phyloP scores from a whole-genome alignment of 2,329 filamentous ascomycete species.

The Tolypocladium sp. region DNA sequence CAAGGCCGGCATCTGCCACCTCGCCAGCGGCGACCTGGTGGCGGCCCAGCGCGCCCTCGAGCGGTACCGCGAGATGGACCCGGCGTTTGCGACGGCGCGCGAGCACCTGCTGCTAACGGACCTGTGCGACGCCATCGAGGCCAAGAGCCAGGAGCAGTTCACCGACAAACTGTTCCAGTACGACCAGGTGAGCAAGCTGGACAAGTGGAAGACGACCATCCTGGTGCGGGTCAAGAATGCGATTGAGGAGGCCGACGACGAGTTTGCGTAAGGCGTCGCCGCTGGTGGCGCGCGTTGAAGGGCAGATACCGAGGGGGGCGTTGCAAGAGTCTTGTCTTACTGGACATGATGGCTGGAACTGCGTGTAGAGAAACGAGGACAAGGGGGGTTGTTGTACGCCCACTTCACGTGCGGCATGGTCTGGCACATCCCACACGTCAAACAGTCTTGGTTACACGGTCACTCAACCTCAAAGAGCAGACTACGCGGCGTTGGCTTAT shows the following conservation, averaged over 20 bases:
- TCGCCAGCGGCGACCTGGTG: constrained; percentile 66
- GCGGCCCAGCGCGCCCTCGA: constrained; percentile 72
- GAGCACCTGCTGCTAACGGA: constrained; percentile 78
- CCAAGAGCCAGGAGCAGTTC: constrained; percentile 73
- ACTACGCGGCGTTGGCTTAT: background rate
- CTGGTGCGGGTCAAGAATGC: constrained; percentile 73
- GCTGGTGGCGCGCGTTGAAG: background rate
- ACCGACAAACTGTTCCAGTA: constrained; percentile 81
- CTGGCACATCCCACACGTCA: background rate
- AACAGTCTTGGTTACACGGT: background rate
- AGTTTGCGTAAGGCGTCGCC: constrained; percentile 27
- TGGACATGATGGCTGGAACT: background rate
- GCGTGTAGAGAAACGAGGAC: background rate
- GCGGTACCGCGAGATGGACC: constrained; percentile 71
- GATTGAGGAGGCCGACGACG: constrained; percentile 53
- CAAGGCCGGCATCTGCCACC: constrained; percentile 86
- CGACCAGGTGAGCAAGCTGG: constrained; percentile 85
- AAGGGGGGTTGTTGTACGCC: background rate
- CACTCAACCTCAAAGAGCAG: background rate
- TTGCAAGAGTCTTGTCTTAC: background rate
- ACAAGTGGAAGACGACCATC: constrained; percentile 93
- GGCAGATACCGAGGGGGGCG: background rate
- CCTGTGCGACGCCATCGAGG: constrained; percentile 64
- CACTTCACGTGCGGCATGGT: background rate
- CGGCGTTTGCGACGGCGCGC: constrained; percentile 64